phyloP scores from a whole-genome alignment of 352 stramenopile species.

The Globisporangium iwayamae region DNA sequence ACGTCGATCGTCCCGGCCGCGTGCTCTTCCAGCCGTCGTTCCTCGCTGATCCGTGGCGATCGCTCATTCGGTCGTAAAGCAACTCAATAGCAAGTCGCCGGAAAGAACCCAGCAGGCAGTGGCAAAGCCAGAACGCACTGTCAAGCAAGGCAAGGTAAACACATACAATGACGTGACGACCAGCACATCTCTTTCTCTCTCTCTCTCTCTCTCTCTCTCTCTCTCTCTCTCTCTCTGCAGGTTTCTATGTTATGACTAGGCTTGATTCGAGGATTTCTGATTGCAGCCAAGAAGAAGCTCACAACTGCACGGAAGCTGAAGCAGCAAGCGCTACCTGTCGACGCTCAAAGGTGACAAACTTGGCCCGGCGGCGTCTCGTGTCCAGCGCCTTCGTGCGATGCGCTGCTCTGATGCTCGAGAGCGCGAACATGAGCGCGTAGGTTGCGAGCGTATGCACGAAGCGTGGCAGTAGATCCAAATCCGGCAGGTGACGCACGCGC shows the following conservation, averaged over 20 bases:
- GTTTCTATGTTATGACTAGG: not conserved
- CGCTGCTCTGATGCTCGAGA: conserved; percentile 38
- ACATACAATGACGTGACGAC: not conserved
- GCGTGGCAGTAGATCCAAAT: conserved; percentile 40
- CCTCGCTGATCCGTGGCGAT: conserved; percentile 56
- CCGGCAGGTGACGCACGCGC: conserved; percentile 20
- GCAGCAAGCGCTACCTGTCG: conserved; percentile 8
- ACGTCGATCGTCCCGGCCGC: conserved; percentile 27
- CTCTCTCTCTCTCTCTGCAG: not conserved
- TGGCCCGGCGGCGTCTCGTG: conserved; percentile 32
- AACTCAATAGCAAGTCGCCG: not conserved
- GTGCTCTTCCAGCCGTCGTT: conserved; percentile 75
- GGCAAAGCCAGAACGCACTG: not conserved
- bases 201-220: not conserved
- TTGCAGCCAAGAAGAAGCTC: not conserved
- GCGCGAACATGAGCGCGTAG: conserved; percentile 30
- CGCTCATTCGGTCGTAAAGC: conserved; percentile 1
- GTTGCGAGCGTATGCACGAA: conserved; percentile 41
- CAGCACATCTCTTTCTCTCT: too few relatives aligned
- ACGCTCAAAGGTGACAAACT: conserved; percentile 39
- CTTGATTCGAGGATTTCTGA: not conserved
- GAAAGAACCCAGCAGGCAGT: too few relatives aligned
- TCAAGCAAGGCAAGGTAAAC: not conserved
- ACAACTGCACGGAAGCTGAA: conserved; percentile 16
- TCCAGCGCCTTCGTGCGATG: conserved; percentile 41